Conservation (phyloP, 805 yeast genomes). For the Cyberlindnera mycetangii region DNA sequence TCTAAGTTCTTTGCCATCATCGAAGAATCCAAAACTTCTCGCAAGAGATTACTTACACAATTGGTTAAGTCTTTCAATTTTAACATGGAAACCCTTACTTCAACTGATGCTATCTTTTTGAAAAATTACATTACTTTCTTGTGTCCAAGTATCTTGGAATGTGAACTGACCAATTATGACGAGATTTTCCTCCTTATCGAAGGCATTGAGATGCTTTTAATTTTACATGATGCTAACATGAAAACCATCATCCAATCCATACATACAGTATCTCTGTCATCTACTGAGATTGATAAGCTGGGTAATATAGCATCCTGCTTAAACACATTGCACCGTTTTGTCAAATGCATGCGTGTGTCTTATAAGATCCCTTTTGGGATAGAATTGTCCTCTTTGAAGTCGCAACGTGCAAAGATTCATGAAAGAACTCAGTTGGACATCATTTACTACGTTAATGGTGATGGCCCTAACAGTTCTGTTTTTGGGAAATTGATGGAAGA, state of each 20-base stretch:
- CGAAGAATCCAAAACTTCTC: constrained; percentile 36
- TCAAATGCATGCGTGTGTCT: not conserved
- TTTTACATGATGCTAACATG: constrained; percentile 10
- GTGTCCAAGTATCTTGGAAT: constrained; percentile 37
- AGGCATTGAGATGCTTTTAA: constrained; percentile 35
- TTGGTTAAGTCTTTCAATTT: constrained; percentile 32
- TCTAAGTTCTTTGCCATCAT: constrained; percentile 41
- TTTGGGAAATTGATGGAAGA: constrained; percentile 1
- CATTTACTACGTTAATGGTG: not conserved
- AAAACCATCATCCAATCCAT: constrained; percentile 1
- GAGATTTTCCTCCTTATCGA: constrained; percentile 46
- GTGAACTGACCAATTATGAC: constrained; percentile 43
- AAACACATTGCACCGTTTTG: constrained; percentile 5
- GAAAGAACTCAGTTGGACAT: not conserved
- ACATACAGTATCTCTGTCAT: not conserved
- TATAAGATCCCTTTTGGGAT: constrained; percentile 6
- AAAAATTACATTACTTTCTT: constrained; percentile 33
- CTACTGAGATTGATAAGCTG: not conserved
- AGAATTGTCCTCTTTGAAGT: not conserved
- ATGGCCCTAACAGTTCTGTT: not conserved
- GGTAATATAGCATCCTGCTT: not conserved
- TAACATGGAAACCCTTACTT: constrained; percentile 26
- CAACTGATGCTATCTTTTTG: constrained; percentile 13
- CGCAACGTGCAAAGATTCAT: constrained; percentile 6
- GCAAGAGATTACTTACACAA: constrained; percentile 39